Evolutionary conservation across 331 rosid species (phyloP).

Genomic region (Malus hybrid): DNA sequence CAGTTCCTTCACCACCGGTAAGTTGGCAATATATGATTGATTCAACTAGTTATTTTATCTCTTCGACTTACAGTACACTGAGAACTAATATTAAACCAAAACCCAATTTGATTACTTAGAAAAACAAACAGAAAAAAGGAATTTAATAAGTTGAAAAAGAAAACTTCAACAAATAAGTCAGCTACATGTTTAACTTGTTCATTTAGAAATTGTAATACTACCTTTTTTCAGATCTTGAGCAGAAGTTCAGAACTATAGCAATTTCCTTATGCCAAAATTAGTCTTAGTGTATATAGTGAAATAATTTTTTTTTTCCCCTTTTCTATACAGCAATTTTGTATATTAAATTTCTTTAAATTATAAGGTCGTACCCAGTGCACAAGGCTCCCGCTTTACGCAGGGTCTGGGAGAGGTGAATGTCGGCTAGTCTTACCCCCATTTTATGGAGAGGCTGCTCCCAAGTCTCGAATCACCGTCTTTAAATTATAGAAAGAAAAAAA

Average conservation of each 20-base stretch:
- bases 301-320: too few species aligned
- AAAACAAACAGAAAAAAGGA: background rate
- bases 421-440: too few species aligned
- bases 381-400: too few species aligned
- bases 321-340: too few species aligned
- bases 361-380: too few species aligned
- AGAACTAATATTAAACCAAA: background rate
- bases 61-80: background rate
- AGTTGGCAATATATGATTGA: background rate
- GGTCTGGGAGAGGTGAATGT: too few species aligned
- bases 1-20: slow-evolving; percentile 91
- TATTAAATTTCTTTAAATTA: too few species aligned
- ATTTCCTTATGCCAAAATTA: too few species aligned
- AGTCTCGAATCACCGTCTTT: too few species aligned
- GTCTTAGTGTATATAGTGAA: background rate
- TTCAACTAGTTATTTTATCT: background rate
- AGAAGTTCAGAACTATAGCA: too few species aligned
- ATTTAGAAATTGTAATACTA: background rate
- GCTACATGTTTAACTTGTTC: background rate
- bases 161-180: background rate
- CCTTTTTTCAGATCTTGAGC: background rate
- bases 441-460: too few species aligned
- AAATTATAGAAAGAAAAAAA: too few species aligned
- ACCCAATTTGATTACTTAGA: background rate
- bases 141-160: background rate